phyloP scores from a whole-genome alignment of 305 asterid genomes.

The Rubia tinctorum region DNA sequence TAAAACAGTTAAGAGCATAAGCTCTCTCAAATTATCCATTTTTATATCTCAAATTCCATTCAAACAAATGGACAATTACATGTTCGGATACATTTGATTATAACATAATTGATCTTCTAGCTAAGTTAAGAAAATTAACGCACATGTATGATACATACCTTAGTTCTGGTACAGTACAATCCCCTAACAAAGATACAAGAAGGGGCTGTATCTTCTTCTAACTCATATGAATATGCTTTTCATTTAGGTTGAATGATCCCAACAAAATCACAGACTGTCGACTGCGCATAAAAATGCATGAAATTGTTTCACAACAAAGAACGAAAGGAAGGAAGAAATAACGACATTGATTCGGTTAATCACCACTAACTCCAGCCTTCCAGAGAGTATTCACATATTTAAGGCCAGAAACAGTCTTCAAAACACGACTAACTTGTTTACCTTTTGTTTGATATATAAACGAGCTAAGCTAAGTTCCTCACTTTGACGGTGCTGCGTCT shows the following conservation, averaged over 20 bases:
- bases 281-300: constrained; percentile 21
- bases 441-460: no score
- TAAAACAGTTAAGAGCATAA: no score
- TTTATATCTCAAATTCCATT: no score
- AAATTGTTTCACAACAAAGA: neutral
- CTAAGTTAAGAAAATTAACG: no score
- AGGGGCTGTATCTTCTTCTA: constrained; percentile 39
- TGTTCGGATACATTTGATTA: no score
- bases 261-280: constrained; percentile 32
- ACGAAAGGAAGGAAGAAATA: neutral
- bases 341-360: neutral
- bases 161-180: constrained; percentile 39
- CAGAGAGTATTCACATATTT: constrained; percentile 42
- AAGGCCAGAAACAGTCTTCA: constrained; percentile 36
- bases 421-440: no score
- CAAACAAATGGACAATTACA: no score
- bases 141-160: constrained; percentile 23
- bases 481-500: no score
- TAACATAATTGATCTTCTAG: no score
- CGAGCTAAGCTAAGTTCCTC: no score
- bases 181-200: constrained; percentile 45
- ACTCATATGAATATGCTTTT: constrained; percentile 31
- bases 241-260: constrained; percentile 33
- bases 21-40: no score
- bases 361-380: constrained; percentile 48